Base-by-base conservation (phyloP, 352 stramenopile species). In the Pythium oligandrum region DNA sequence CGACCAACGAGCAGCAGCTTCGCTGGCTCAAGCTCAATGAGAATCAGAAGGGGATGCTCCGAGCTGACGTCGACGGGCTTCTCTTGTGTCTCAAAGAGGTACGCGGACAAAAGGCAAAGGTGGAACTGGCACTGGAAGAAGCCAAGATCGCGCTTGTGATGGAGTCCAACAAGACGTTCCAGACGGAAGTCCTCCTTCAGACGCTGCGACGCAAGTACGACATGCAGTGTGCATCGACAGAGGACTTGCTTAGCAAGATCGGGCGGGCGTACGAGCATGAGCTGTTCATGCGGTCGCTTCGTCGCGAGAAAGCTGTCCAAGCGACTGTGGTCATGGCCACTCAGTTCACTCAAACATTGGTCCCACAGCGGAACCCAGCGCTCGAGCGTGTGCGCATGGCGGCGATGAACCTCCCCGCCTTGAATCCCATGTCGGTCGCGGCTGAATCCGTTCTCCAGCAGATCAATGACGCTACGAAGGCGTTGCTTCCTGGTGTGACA, bases 301-400 rank as follows among this genome's bases (percentile, higher is more conserved):
- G 82, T 3, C 62, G 75, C 2, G 66, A 88, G 6, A 70, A 88
- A 50, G 71, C 58, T 1, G 53, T 85, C 12, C 82, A 92, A 60
- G 82, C 82, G 3, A 88, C 71, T 0, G 75, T 86, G 26, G 40
- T 34, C 5, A 65, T 73, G 7, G 46, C 54, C 0, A 63, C 83
- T 3, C 40, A 74, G 8, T 36, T 51, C 4, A 70, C 68, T 0
- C 82, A 92, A 54, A 92, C 82, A 3, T 66, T 90, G 2, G 70
- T 85, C 11, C 78, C 77, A 4, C 73, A 85, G 43, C 61, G 82
- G 2, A 90, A 87, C 26, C 75, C 82, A 2, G 75, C 79, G 9
- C 68, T 78, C n/a, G 82, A 92, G 40, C 68, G 79, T 2, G 63
- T 70, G 12, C 61, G 77, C 11, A 44, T 90, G 30, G 17, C 75